A percentile compares a stretch with the other conserved stretches of the same genome.
These are phyloP conservation scores for Exophiala alcalophila DNA, from an alignment of 2,329 filamentous ascomycete genomes.

Conservation along the genomic window DNA sequence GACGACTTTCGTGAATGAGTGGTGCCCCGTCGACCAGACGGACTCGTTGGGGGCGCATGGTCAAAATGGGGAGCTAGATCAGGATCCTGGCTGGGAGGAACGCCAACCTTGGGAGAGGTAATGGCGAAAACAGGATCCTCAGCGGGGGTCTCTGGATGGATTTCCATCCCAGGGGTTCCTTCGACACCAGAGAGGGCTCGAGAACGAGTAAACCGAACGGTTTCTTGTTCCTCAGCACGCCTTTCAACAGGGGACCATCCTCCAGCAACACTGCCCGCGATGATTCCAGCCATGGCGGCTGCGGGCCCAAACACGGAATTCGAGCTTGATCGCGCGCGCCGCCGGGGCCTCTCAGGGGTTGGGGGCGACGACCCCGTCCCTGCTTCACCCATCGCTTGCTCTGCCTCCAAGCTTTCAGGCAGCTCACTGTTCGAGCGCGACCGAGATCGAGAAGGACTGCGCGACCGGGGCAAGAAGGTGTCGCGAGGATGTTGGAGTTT, in stretches of 20 bases:
- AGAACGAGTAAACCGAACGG: conserved; percentile 38
- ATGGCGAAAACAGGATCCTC: conserved; percentile 46
- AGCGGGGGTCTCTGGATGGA: conserved; percentile 46
- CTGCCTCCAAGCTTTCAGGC: conserved; percentile 44
- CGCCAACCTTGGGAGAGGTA: conserved; percentile 35
- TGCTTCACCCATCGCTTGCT: conserved; percentile 38
- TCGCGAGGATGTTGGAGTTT: conserved; percentile 60
- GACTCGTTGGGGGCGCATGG: conserved; percentile 36
- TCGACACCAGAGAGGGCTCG: conserved; percentile 41
- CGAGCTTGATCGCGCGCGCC: conserved; percentile 55
- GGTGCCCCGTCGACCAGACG: conserved; percentile 17
- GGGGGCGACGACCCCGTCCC: conserved; percentile 42
- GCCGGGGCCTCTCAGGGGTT: conserved; percentile 53
- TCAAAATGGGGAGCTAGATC: conserved; percentile 45
- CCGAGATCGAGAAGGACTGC: conserved; percentile 37
- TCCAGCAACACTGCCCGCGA: conserved; percentile 60
- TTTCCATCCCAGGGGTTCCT: conserved; percentile 44
- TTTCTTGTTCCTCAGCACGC: conserved; percentile 32
- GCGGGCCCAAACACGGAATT: conserved; percentile 59
- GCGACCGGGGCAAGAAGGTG: conserved; percentile 40
- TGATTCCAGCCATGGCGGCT: conserved; percentile 63
- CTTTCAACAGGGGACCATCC: conserved; percentile 63
- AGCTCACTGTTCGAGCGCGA: conserved; percentile 43
- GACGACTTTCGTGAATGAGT: conserved; percentile 25
- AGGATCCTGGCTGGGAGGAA: conserved; percentile 48